Evolutionary conservation across 1,284 basidiomycete genomes (phyloP), one percentile per base, ranked within the genome.

Genomic region (Erythrobasidium hasegawianum): DNA sequence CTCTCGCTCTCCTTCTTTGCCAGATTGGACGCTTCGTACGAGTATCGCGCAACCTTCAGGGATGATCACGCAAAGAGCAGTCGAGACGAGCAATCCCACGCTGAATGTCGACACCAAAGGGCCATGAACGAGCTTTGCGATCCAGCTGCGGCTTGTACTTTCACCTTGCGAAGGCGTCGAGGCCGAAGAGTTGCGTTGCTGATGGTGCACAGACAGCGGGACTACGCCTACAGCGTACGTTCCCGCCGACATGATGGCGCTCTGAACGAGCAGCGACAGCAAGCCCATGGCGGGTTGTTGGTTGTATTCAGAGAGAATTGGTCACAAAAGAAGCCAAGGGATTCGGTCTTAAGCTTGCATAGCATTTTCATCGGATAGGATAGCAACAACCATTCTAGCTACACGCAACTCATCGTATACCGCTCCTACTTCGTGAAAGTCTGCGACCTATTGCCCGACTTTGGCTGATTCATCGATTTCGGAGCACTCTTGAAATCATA

Each of bases 11-110:
- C 59, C 59, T 29, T 58, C 52, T 33, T 47, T 57, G 3, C 33
- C 56, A 2, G 33, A 26, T 4, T 50, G 40, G 16, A 56, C 59
- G 54, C 54, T 62, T 3, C 47, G 53, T 1, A 62, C 43, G 1
- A 68, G 53, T 16, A 61, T 54, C 20, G 59, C 53, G 50, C 68
- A 53, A 5, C 69, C 74, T 57, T 96, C 92, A 20, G 92, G 92
- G 64, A 96, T 87, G 73, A 96, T 90, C 33, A 96, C 85, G 10
- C 90, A 89, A 71, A 96, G 78, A 0, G 90, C 90, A 5, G 91
- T 88, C 16, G 92, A 92, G 22, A 95, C 82, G 24, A 96, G 81
- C 18, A 96, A 78, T n/a, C 92, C 92, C 29, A 87, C 87, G 22
- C 89, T 87, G 24, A 90, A 76, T 41, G 84, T 83, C 10, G 86